phyloP scores from a whole-genome alignment of 768 basidiomycete species.

The Auricularia sp. region DNA sequence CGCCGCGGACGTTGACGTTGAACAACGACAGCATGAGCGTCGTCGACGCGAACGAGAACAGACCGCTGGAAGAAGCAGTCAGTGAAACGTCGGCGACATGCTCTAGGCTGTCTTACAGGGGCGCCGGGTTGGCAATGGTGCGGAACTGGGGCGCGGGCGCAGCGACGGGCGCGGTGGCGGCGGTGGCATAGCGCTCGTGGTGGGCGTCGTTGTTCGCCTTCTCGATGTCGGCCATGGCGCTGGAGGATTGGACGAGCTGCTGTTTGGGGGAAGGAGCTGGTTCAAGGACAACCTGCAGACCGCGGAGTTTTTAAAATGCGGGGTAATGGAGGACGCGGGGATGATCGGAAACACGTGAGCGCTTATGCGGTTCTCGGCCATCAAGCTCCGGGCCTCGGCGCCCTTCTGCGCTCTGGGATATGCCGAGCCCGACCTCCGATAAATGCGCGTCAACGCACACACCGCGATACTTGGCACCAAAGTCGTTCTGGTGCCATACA shows the following conservation, averaged over 20 bases:
- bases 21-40: constrained; percentile 70
- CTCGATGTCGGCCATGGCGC: constrained; percentile 27
- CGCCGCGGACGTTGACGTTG: constrained; percentile 48
- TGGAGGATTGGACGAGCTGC: not conserved
- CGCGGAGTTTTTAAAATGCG: not conserved
- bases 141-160: constrained; percentile 16
- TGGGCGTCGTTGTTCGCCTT: constrained; percentile 18
- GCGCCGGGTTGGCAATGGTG: constrained; percentile 49
- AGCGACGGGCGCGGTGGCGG: not conserved
- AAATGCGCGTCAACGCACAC: constrained; percentile 57
- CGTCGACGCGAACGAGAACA: constrained; percentile 77
- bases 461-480: constrained; percentile 55
- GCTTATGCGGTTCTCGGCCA: no score
- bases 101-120: constrained; percentile 31
- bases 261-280: not conserved
- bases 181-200: constrained; percentile 5
- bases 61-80: constrained; percentile 35
- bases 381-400: no score
- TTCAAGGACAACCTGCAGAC: not conserved
- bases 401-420: no score
- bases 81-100: not conserved
- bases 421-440: no score
- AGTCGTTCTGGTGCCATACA: constrained; percentile 75
- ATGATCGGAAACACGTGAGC: not conserved
- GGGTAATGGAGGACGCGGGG: not conserved